Conservation (phyloP, 441 rosid genomes). For the Populus hybrid region DNA sequence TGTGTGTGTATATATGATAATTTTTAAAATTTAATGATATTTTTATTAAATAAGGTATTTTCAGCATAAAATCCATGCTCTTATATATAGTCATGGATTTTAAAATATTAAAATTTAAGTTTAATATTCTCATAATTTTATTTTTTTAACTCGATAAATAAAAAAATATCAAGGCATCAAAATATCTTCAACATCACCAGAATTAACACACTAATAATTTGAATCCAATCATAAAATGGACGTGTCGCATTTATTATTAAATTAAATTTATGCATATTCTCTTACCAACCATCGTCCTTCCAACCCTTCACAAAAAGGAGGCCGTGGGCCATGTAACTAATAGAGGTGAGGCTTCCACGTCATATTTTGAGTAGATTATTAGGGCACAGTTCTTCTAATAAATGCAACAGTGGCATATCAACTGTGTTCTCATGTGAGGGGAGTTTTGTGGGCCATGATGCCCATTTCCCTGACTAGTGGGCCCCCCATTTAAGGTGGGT, state of each 20-base stretch:
- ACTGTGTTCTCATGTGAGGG: conserved; percentile 12
- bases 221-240: not conserved
- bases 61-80: too few species aligned
- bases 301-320: not conserved
- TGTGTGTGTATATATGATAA: too few species aligned
- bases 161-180: too few species aligned
- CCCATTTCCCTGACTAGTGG: not conserved
- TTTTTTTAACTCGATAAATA: too few species aligned
- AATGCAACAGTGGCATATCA: conserved; percentile 15
- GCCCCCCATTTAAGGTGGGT: not conserved
- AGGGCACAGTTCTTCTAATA: conserved; percentile 8
- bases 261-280: not conserved
- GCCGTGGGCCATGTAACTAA: not conserved
- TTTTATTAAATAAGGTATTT: too few species aligned
- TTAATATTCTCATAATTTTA: too few species aligned
- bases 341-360: conserved; percentile 10
- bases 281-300: not conserved
- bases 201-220: too few species aligned
- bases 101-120: too few species aligned
- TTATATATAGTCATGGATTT: too few species aligned
- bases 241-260: not conserved
- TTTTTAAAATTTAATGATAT: too few species aligned
- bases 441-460: not conserved
- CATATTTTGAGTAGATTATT: not conserved
- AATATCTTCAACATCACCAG: too few species aligned